Evolutionary conservation across 2,329 filamentous ascomycete species (phyloP).

Genomic region (Colletotrichum agaves): DNA sequence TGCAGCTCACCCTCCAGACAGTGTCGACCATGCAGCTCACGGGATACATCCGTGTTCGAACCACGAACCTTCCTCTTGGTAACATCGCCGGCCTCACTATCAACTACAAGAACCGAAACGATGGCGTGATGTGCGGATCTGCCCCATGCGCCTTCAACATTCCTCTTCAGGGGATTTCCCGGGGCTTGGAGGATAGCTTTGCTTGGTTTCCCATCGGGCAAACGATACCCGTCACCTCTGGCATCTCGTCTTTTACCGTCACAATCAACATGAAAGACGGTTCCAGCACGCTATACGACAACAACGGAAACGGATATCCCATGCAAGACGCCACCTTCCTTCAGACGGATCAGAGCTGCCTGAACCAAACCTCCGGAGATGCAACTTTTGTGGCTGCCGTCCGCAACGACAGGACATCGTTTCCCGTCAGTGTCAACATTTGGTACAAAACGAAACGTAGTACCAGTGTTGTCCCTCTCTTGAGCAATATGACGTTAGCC

Average conservation of each 20-base stretch:
- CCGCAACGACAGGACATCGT: constrained; percentile 57
- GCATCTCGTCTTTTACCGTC: constrained; percentile 71
- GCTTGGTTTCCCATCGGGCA: constrained; percentile 60
- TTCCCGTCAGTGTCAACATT: constrained; percentile 54
- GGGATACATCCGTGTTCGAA: constrained; percentile 67
- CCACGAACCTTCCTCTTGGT: constrained; percentile 56
- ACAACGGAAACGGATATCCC: constrained; percentile 67
- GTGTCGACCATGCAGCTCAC: constrained; percentile 61
- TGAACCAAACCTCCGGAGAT: constrained; percentile 54
- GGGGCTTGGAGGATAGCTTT: constrained; percentile 71
- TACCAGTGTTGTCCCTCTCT: constrained; percentile 55
- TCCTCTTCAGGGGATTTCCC: constrained; percentile 57
- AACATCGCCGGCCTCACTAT: constrained; percentile 60
- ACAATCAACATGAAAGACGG: constrained; percentile 61
- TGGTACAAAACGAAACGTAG: constrained; percentile 54
- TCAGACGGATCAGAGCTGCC: constrained; percentile 67
- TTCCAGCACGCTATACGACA: constrained; percentile 59
- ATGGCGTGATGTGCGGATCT: constrained; percentile 56
- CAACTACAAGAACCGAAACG: constrained; percentile 66
- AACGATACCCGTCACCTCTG: constrained; percentile 62
- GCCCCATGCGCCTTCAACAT: constrained; percentile 57
- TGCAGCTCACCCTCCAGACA: constrained; percentile 64
- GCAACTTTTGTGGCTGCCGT: constrained; percentile 60
- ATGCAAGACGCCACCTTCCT: constrained; percentile 66
- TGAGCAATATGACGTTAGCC: constrained; percentile 51